These are phyloP conservation scores for Brassica carinata DNA, from an alignment of 345 rosid species.

Conservation along the genomic window DNA sequence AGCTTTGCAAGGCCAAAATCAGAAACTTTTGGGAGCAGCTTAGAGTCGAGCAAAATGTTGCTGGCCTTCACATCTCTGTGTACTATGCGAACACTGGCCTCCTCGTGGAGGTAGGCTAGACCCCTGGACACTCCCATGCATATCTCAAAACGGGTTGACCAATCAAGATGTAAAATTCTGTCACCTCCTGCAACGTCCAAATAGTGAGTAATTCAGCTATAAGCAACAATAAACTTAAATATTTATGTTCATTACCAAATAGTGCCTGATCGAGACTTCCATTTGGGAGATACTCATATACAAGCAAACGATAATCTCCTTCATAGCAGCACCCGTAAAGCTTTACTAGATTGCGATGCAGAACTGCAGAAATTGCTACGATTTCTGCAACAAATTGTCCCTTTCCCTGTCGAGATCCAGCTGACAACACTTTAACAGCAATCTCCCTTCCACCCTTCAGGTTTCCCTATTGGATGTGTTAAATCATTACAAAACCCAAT, in stretches of 20 bases:
- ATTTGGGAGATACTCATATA: conserved; percentile 28
- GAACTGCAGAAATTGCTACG: conserved; percentile 40
- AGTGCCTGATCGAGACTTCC: conserved; percentile 36
- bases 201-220: neutral
- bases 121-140: conserved; percentile 55
- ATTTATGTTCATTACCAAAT: conserved; percentile 22
- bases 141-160: conserved; percentile 50
- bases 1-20: conserved; percentile 50
- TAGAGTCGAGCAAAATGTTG: conserved; percentile 51
- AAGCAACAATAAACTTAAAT: neutral
- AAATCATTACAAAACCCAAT: neutral
- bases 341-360: conserved; percentile 41
- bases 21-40: conserved; percentile 43
- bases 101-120: conserved; percentile 59
- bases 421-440: conserved; percentile 66
- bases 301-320: conserved; percentile 32
- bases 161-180: conserved; percentile 36
- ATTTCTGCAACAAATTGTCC: conserved; percentile 70
- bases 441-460: conserved; percentile 44
- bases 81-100: conserved; percentile 55
- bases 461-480: conserved; percentile 35
- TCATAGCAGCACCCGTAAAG: conserved; percentile 44
- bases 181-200: conserved; percentile 36
- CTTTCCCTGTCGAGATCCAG: conserved; percentile 67
- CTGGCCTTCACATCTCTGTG: conserved; percentile 34